A percentile compares a stretch with the other conserved stretches of the same genome.
Evolutionary conservation across 805 yeast genomes (phyloP).

Genomic region (Pichia insulana): DNA sequence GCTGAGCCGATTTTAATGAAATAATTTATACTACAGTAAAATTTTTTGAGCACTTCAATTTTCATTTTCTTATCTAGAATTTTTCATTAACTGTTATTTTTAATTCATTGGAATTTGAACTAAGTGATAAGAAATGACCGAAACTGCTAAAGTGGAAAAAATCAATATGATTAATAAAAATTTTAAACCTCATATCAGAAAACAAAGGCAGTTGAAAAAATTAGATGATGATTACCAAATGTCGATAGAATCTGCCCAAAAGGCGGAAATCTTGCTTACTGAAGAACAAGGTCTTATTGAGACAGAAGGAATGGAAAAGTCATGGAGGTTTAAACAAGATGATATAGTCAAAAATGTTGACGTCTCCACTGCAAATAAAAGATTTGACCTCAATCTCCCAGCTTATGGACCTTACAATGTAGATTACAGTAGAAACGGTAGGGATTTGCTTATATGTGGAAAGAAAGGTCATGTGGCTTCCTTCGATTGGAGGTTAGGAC

Average conservation of each 20-base stretch:
- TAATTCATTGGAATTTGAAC: not conserved
- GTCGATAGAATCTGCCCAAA: slow-evolving; percentile 76
- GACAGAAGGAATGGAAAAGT: slow-evolving; percentile 92
- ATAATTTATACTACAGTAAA: too few relatives aligned
- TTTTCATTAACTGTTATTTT: too few relatives aligned
- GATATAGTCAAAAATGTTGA: slow-evolving; percentile 77
- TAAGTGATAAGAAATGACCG: not conserved
- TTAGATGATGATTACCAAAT: slow-evolving; percentile 65
- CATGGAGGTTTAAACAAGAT: slow-evolving; percentile 73
- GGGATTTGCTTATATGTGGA: slow-evolving; percentile 79
- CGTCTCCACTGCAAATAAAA: slow-evolving; percentile 61
- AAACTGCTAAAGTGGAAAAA: slow-evolving; percentile 1
- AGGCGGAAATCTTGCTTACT: slow-evolving; percentile 74
- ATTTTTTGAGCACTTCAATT: too few relatives aligned
- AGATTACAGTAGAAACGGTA: slow-evolving; percentile 83
- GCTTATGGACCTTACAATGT: slow-evolving; percentile 82
- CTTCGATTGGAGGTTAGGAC: slow-evolving; percentile 91
- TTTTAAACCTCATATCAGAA: not conserved
- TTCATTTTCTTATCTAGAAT: too few relatives aligned
- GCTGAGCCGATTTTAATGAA: too few relatives aligned
- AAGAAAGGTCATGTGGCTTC: slow-evolving; percentile 91
- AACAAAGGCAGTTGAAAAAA: slow-evolving; percentile 38
- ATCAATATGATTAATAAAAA: not conserved
- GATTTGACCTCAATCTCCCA: slow-evolving; percentile 60
- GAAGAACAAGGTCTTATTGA: slow-evolving; percentile 84